Conservation (phyloP, 768 basidiomycete species). For the Hypholoma sublateritium region DNA sequence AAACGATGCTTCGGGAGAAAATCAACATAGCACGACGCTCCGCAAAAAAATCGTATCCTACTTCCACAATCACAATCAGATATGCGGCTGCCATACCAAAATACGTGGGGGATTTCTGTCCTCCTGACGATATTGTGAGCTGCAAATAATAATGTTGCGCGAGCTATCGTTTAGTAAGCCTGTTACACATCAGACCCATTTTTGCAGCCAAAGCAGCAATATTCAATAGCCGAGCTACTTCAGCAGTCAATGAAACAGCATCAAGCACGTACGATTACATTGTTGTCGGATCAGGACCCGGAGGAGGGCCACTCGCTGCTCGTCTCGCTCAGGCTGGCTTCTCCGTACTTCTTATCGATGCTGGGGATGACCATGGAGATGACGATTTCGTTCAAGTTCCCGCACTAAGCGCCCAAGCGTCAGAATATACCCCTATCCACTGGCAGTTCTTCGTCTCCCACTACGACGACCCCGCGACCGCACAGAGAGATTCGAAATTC, state of each 20-base stretch:
- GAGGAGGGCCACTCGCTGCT: slow-evolving; percentile 5
- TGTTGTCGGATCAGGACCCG: slow-evolving; percentile 5
- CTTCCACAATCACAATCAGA: too few species aligned
- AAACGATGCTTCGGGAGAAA: too few species aligned
- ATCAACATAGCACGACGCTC: too few species aligned
- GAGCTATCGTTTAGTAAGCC: too few species aligned
- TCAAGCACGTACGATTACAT: slow-evolving; percentile 4
- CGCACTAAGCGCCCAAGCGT: neutral
- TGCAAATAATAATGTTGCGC: too few species aligned
- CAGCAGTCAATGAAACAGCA: neutral
- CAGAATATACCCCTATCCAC: slow-evolving; percentile 1
- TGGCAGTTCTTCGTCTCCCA: slow-evolving; percentile 7
- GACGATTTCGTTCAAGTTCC: slow-evolving; percentile 3
- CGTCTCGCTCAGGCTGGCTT: slow-evolving; percentile 7
- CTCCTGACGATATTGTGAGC: too few species aligned
- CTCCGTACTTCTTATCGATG: slow-evolving; percentile 4
- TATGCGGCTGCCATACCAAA: too few species aligned
- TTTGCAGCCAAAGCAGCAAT: neutral
- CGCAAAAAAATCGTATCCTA: too few species aligned
- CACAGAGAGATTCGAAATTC: slow-evolving; percentile 6
- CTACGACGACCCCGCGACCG: slow-evolving; percentile 2
- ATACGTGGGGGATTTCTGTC: too few species aligned
- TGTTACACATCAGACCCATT: too few species aligned
- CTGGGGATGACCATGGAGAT: slow-evolving; percentile 2
- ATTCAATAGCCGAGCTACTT: neutral